Base-by-base conservation (phyloP, 2,329 filamentous ascomycete species). In the Elsinoe ampelina region DNA sequence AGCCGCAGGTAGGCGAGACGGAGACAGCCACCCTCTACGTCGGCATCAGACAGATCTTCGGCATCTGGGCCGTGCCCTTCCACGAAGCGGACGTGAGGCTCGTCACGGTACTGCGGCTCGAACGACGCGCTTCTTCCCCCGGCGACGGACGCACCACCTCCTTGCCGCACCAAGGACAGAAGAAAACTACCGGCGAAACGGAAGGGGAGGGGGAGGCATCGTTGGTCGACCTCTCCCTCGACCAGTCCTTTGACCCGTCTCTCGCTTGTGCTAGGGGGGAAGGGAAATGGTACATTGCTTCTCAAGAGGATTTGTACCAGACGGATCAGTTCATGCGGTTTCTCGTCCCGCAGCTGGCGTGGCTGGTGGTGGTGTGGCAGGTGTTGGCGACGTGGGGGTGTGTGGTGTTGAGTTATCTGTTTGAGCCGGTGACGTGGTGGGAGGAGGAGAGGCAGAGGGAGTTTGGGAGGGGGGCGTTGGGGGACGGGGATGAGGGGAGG, bases 271-370 rank as follows among this genome's bases (percentile, higher is more conserved):
- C 4, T 4, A n/a, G 48, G 30, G 64, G 20, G 64, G 55, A n/a
- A 26, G 41, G 64, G 19, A 78, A 77, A 58, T 93, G 90, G 72
- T 87, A 84, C 67, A 91, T 95, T 61, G 70, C 76, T 5, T 79
- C 77, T 15, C 90, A 95, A 67, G 84, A 95, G 62, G 89, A 95
- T 66, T 72, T 91, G 6, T 95, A 95, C 66, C 87, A 92, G 64
- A 76, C 82, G 0, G 84, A 83, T 50, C 85, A 95, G 62, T 85
- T 84, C 60, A 73, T 92, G 59, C 84, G 85, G 63, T 93, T 95
- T 66, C 63, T 91, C 15, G 64, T 80, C 13, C 82, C 85, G 8
- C 80, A 75, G 10, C 77, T 80, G 20, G 68, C 64, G 11, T 59
- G 60, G 15, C 32, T 85, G 1, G 69, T 89, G 1, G 75, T 80